Conservation (phyloP, 1,139 yeast genomes). For the Zygoascus sp. region DNA sequence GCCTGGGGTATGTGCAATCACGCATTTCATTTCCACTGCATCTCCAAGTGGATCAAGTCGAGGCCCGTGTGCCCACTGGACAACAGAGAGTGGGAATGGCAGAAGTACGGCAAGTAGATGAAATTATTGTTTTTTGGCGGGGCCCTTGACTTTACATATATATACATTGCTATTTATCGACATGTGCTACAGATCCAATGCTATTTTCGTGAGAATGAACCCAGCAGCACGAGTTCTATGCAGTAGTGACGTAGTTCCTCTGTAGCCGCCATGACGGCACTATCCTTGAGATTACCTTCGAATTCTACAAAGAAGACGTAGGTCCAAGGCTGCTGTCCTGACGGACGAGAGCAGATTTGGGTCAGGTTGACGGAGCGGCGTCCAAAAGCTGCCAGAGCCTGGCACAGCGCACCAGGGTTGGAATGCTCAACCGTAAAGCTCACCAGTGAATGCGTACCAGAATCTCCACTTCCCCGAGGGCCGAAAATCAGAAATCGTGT, state of each 20-base stretch:
- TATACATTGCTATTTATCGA: slow-evolving; percentile 5
- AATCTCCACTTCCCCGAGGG: slow-evolving; percentile 5
- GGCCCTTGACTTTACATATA: too few species aligned
- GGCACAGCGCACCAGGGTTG: slow-evolving; percentile 71
- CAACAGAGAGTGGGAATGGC: slow-evolving; percentile 84
- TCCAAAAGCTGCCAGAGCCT: slow-evolving; percentile 58
- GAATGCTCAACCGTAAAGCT: slow-evolving; percentile 65
- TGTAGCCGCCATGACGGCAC: slow-evolving; percentile 19
- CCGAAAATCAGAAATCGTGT: slow-evolving; percentile 78
- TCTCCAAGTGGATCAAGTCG: slow-evolving; percentile 93
- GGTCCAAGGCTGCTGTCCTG: slow-evolving; percentile 66
- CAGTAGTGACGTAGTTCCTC: slow-evolving; percentile 20
- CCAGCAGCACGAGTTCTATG: slow-evolving; percentile 19
- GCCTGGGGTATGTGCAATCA: slow-evolving; percentile 98
- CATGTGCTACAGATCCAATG: too few species aligned
- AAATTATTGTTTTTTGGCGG: background rate
- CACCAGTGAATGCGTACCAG: slow-evolving; percentile 47
- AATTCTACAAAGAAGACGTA: slow-evolving; percentile 79
- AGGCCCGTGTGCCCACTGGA: slow-evolving; percentile 97
- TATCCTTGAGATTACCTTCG: slow-evolving; percentile 31
- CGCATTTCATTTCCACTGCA: slow-evolving; percentile 93
- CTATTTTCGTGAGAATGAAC: slow-evolving; percentile 18
- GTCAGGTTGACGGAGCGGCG: slow-evolving; percentile 58
- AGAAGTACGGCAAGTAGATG: slow-evolving; percentile 61
- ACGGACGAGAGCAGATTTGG: slow-evolving; percentile 66